Percentiles rank a stretch among this genome's conserved stretches.
phyloP scores from a whole-genome alignment of 352 stramenopile genomes.

The Phytophthora citricola region DNA sequence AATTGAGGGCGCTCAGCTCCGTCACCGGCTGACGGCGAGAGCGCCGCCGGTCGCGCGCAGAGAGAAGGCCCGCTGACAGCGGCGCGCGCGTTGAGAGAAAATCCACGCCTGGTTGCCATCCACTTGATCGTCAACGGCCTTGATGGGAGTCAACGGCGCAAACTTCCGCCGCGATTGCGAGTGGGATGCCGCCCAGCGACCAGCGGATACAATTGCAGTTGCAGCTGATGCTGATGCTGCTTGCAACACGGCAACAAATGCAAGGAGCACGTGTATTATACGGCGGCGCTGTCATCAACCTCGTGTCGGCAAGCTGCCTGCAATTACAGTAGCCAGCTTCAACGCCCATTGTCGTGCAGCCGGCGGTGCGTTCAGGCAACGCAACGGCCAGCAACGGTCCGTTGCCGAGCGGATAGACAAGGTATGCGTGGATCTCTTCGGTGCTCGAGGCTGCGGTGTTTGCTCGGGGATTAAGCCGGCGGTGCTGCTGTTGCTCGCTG shows the following conservation, averaged over 20 bases:
- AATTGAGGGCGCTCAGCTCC: constrained; percentile 33
- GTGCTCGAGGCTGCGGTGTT: no score
- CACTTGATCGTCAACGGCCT: constrained; percentile 21
- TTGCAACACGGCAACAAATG: not conserved
- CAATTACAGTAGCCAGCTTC: not conserved
- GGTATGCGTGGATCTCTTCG: no score
- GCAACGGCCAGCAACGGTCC: constrained; percentile 7
- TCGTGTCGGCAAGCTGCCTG: not conserved
- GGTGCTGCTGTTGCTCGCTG: not conserved
- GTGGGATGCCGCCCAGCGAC: constrained; percentile 9
- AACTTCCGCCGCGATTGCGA: constrained; percentile 33
- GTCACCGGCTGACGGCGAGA: constrained; percentile 32
- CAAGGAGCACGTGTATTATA: not conserved
- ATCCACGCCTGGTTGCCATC: constrained; percentile 20
- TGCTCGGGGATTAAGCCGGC: no score
- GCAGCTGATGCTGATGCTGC: not conserved
- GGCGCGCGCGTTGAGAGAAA: constrained; percentile 31
- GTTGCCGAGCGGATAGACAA: constrained; percentile 4
- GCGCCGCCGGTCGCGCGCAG: constrained; percentile 7
- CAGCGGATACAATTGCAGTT: not conserved
- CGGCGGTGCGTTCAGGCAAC: not conserved
- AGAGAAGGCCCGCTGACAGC: constrained; percentile 21
- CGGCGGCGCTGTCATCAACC: not conserved
- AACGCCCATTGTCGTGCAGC: constrained; percentile 4
- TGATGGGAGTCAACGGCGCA: constrained; percentile 18